A percentile compares a stretch with the other conserved stretches of the same genome.
Evolutionary conservation across 1,284 basidiomycete genomes (phyloP).

Genomic region (Boletus austroedulis): DNA sequence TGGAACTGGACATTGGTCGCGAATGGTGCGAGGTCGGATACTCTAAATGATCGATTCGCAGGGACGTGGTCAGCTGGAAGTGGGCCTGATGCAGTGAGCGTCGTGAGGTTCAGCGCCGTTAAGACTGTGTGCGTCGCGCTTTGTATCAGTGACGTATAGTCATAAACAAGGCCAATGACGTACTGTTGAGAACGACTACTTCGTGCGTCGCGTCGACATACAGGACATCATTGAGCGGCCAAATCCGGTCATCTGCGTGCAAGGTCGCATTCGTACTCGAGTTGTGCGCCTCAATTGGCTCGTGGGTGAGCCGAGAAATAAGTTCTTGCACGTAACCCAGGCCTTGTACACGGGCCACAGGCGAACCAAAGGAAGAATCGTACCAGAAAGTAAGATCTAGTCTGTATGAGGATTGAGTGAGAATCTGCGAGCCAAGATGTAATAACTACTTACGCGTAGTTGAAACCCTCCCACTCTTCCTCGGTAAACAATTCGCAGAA

Average conservation of each 20-base stretch:
- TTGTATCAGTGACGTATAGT: not conserved
- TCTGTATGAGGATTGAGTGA: not conserved
- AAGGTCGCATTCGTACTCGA: conserved; percentile 80
- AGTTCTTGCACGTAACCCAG: conserved; percentile 84
- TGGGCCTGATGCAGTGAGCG: conserved; percentile 48
- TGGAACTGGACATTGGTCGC: conserved; percentile 37
- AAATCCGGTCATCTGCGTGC: conserved; percentile 63
- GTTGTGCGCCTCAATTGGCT: conserved; percentile 65
- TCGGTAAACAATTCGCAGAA: conserved; percentile 89
- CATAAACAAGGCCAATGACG: conserved; percentile 14
- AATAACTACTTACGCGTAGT: conserved; percentile 61
- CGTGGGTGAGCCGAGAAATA: conserved; percentile 74
- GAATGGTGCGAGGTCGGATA: conserved; percentile 32
- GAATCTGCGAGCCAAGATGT: not conserved
- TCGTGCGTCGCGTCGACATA: conserved; percentile 88
- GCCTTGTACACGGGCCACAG: conserved; percentile 74
- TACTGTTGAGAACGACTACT: conserved; percentile 77
- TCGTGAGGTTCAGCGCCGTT: conserved; percentile 57
- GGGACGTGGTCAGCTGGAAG: conserved; percentile 57
- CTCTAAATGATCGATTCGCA: conserved; percentile 39
- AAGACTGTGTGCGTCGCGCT: conserved; percentile 37
- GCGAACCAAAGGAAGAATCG: conserved; percentile 76
- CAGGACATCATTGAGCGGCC: conserved; percentile 77
- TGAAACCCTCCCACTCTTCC: conserved; percentile 87
- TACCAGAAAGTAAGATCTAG: conserved; percentile 49